phyloP scores from a whole-genome alignment of 306 rosid genomes.

The Rubus parviflorus region DNA sequence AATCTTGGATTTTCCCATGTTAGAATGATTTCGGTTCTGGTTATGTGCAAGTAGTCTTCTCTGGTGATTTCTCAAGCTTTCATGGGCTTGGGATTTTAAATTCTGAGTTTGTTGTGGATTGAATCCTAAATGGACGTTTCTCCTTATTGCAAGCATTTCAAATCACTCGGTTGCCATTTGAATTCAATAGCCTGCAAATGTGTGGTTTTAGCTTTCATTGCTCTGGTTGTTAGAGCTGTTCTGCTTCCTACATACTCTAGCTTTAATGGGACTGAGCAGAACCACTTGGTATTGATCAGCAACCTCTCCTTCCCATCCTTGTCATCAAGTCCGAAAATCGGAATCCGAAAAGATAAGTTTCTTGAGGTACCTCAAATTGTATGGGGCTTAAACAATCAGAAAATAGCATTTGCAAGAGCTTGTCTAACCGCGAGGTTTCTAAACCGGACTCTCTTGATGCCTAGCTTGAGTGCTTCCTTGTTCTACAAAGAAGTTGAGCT shows the following conservation, averaged over 20 bases:
- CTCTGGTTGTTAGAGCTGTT: conserved; percentile 57
- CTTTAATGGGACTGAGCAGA: conserved; percentile 43
- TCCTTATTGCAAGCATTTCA: conserved; percentile 39
- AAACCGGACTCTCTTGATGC: conserved; percentile 85
- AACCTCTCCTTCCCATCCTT: conserved; percentile 37
- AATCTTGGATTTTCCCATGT: conserved; percentile 13
- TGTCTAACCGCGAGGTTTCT: conserved; percentile 83
- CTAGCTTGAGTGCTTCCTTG: conserved; percentile 86
- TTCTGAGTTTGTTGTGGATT: conserved; percentile 19
- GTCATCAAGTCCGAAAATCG: conserved; percentile 23
- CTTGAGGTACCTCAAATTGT: conserved; percentile 83
- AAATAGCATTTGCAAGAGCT: conserved; percentile 89
- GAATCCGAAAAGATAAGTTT: conserved; percentile 57
- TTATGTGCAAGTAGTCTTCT: conserved; percentile 9
- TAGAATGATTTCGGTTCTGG: conserved; percentile 13
- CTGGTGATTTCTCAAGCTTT: conserved; percentile 24
- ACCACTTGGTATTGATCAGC: conserved; percentile 34
- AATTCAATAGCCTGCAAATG: conserved; percentile 63
- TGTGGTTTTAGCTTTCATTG: conserved; percentile 46
- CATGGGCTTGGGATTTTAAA: not conserved
- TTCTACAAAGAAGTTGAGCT: conserved; percentile 85
- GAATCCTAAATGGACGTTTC: conserved; percentile 54
- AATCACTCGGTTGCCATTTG: conserved; percentile 36
- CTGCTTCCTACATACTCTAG: conserved; percentile 47
- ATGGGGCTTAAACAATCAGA: conserved; percentile 95